Evolutionary conservation across 2,329 filamentous ascomycete species (phyloP).

Genomic region (Fusarium tjaetaba): DNA sequence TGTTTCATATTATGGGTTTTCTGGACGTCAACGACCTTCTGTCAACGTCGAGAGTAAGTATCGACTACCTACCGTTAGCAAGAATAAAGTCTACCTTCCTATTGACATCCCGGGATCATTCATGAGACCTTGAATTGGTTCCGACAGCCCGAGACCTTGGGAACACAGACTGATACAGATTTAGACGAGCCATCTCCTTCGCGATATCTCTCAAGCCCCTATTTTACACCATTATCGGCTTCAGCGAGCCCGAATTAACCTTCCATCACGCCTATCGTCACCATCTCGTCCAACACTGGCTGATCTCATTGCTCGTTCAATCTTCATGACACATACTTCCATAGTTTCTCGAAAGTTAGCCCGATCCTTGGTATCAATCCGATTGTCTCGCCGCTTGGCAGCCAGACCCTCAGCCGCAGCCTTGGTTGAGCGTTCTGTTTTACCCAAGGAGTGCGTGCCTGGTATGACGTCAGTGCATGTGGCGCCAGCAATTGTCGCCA

Average conservation of each 20-base stretch:
- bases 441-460: conserved; percentile 71
- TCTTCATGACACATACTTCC: conserved; percentile 74
- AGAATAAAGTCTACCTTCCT: not conserved
- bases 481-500: conserved; percentile 70
- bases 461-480: conserved; percentile 55
- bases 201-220: conserved; percentile 70
- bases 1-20: conserved; percentile 65
- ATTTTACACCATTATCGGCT: conserved; percentile 72
- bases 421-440: conserved; percentile 70
- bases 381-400: conserved; percentile 69
- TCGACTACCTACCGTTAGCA: conserved; percentile 4
- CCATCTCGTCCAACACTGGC: conserved; percentile 67
- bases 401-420: conserved; percentile 67
- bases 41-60: conserved; percentile 64
- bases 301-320: conserved; percentile 70
- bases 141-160: not conserved
- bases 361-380: conserved; percentile 72
- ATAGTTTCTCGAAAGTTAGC: conserved; percentile 71
- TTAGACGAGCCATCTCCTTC: conserved; percentile 70
- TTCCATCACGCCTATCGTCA: conserved; percentile 66
- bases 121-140: not conserved
- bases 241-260: conserved; percentile 62
- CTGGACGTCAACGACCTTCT: conserved; percentile 68
- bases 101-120: not conserved
- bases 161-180: conserved; percentile 31